These are phyloP conservation scores for Fusarium sp. DNA, from an alignment of 2,329 filamentous ascomycete species.

Conservation along the genomic window DNA sequence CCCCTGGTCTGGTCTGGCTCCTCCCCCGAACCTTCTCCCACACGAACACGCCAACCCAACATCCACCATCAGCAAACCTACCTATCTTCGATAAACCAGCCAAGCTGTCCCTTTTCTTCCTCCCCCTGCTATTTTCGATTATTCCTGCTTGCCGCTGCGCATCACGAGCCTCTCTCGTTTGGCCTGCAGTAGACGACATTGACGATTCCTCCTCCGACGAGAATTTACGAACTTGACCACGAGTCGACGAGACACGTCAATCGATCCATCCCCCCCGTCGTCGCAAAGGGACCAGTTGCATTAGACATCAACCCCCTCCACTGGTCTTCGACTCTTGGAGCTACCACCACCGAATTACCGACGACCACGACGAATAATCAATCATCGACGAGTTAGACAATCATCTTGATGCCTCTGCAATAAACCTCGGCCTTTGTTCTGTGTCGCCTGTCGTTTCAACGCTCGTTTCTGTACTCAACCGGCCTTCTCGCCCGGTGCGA, in stretches of 20 bases:
- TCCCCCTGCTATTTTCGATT: conserved; percentile 30
- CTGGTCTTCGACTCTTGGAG: conserved; percentile 1
- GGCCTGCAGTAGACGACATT: conserved; percentile 23
- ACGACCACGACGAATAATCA: conserved; percentile 9
- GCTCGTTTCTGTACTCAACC: conserved; percentile 29
- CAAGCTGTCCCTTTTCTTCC: conserved; percentile 42
- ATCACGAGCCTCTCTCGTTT: conserved; percentile 33
- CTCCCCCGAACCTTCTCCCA: conserved; percentile 38
- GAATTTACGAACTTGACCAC: conserved; percentile 23
- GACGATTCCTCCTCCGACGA: conserved; percentile 16
- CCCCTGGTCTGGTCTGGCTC: conserved; percentile 34
- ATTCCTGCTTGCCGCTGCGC: conserved; percentile 29
- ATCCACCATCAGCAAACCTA: conserved; percentile 33
- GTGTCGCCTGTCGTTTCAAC: conserved; percentile 10
- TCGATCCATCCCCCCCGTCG: conserved; percentile 21
- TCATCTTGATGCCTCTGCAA: conserved; percentile 38
- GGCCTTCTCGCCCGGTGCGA: conserved; percentile 41
- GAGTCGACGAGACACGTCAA: conserved; percentile 27
- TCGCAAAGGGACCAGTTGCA: conserved; percentile 21
- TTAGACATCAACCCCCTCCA: conserved; percentile 14
- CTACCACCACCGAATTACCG: conserved; percentile 13
- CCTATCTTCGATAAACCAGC: conserved; percentile 38
- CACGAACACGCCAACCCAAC: conserved; percentile 23
- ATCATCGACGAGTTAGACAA: conserved; percentile 1
- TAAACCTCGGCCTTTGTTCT: conserved; percentile 16